Percentiles rank a stretch among this genome's conserved stretches.
Conservation (phyloP, 2,329 filamentous ascomycete genomes). For the Colletotrichum karsti region DNA sequence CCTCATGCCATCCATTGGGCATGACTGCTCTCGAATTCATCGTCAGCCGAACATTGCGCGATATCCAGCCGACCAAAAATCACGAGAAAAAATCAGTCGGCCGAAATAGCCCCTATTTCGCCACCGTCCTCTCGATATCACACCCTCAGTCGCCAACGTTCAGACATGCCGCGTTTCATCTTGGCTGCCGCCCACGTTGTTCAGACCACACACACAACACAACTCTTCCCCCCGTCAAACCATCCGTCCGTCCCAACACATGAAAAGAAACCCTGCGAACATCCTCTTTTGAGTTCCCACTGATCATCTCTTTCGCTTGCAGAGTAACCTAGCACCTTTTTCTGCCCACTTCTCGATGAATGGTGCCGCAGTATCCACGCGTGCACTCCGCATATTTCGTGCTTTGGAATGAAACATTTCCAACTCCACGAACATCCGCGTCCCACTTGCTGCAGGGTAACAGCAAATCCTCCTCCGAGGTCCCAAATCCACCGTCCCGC, state of each 20-base stretch:
- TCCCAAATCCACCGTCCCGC: not conserved
- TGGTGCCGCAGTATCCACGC: not conserved
- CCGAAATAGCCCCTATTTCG: not conserved
- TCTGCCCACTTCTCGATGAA: not conserved
- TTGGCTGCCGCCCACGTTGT: slow-evolving; percentile 6
- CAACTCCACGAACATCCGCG: not conserved
- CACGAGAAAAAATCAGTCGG: not conserved
- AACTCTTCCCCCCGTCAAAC: not conserved
- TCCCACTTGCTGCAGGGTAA: not conserved
- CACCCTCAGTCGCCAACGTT: slow-evolving; percentile 8
- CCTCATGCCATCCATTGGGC: not conserved
- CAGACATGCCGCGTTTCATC: slow-evolving; percentile 30
- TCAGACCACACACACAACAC: slow-evolving; percentile 13
- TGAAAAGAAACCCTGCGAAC: slow-evolving; percentile 17
- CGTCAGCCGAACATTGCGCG: not conserved
- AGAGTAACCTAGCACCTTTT: not conserved
- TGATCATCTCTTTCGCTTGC: slow-evolving; percentile 7
- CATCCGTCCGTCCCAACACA: slow-evolving; percentile 11
- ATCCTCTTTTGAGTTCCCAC: slow-evolving; percentile 10
- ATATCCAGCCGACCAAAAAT: not conserved
- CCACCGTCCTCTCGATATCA: slow-evolving; percentile 4
- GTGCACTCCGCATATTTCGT: slow-evolving; percentile 8
- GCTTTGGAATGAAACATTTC: slow-evolving; percentile 4
- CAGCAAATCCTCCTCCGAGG: not conserved
- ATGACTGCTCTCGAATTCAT: not conserved